A percentile compares a stretch with the other conserved stretches of the same genome.
Evolutionary conservation across 2,329 filamentous ascomycete genomes (phyloP).

Genomic region (Incumbomyces delicatus): DNA sequence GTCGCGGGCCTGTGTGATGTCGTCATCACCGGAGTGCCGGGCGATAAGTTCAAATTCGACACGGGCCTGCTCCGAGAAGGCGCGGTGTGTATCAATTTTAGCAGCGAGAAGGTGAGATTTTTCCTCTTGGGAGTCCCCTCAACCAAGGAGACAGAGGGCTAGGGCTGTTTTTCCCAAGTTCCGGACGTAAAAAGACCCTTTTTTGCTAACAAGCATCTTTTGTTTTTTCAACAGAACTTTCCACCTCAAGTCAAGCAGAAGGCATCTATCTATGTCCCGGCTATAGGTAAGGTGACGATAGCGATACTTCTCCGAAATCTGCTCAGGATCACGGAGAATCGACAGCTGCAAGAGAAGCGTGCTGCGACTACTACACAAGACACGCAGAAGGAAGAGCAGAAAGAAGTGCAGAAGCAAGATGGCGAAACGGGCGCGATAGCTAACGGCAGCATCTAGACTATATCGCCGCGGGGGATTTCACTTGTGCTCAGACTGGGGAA

Average conservation of each 20-base stretch:
- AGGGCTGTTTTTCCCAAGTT: no score
- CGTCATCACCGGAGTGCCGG: conserved; percentile 85
- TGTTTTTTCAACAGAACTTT: conserved; percentile 55
- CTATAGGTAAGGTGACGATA: conserved; percentile 96
- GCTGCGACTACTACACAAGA: not conserved
- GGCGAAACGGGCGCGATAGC: no score
- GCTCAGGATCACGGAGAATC: conserved; percentile 52
- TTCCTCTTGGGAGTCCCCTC: not conserved
- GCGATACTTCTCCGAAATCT: conserved; percentile 82
- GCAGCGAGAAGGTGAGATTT: conserved; percentile 61
- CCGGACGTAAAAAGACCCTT: no score
- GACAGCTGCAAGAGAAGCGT: not conserved
- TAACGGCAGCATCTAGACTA: no score
- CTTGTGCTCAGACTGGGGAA: no score
- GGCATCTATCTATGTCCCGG: conserved; percentile 92
- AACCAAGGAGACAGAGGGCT: no score
- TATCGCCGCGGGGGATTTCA: no score
- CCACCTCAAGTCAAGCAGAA: conserved; percentile 83
- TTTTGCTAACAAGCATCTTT: not conserved
- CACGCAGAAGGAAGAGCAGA: not conserved
- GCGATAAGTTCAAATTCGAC: conserved; percentile 81
- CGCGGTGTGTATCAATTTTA: conserved; percentile 98
- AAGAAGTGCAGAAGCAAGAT: no score
- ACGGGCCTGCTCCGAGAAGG: conserved; percentile 74
- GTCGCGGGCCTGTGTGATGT: conserved; percentile 84